Base-by-base conservation (phyloP, 805 yeast species). In the Ogataea haglerorum region DNA sequence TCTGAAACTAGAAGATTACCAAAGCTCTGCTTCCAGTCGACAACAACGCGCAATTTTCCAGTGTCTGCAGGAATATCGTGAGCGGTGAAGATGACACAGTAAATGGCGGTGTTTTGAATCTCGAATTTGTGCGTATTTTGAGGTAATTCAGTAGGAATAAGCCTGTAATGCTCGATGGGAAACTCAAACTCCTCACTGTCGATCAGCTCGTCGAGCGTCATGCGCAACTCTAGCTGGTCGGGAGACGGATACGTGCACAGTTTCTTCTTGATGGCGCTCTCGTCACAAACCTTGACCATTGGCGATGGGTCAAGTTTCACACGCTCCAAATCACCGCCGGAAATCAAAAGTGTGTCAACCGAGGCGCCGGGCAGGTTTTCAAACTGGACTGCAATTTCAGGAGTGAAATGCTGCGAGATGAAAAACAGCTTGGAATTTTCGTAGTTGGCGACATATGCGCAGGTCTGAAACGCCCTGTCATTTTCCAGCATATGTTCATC, bases 1-100 rank as follows among this genome's bases (percentile, higher is more conserved):
- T 63, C 67, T 8, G 53, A 49, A 4, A 53, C 54, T n/a, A 57
- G 31, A 26, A 63, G 46, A 26, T 45, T 36, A 23, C 67, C 67
- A 42, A 47, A 60, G 6, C 60, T 46, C 42, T 62, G 67, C n/a
- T 42, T 47, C 67, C 67, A 63, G 33, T 55, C 60, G 19, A 60
- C 52, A 14, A 35, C 36, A 13, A 57, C 52, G 1, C 30, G 16
- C 7, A 56, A 14, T n/a, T 40, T 36, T 2, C 24, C 32, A 10
- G 10, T 26, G 10, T 30, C 38, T 12, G 37, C 45, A 1, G 52
- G 47, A 10, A 56, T 38, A 2, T 43, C 40, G 6, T 46, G 30
- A 14, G 56, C 43, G 5, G 36, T 38, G 38, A 61, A 51, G 14
- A 58, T 34, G 4, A 55, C 42, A 38, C 67, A 63, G 34, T 62